A percentile compares a stretch with the other conserved stretches of the same genome.
Conservation (phyloP, 163 green algal species). For the Trebouxia gelatinosa region DNA sequence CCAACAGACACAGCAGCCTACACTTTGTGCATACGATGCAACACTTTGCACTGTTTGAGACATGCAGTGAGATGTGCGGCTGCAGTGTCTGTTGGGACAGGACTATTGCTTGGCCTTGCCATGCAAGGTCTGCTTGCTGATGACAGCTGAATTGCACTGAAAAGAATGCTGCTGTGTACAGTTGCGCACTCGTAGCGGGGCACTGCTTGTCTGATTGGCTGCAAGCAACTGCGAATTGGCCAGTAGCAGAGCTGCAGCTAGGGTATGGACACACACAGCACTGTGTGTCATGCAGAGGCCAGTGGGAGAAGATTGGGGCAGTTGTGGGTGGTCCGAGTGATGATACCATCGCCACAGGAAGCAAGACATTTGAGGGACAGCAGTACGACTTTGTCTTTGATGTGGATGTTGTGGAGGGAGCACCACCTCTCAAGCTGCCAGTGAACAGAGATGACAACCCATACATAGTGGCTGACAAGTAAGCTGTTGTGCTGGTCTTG, state of each 20-base stretch:
- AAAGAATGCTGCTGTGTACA: neutral
- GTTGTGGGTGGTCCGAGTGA: conserved; percentile 61
- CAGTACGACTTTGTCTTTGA: conserved; percentile 94
- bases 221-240: too few species aligned
- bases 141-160: neutral
- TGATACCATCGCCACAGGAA: conserved; percentile 40
- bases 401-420: conserved; percentile 86
- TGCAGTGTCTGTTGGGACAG: neutral
- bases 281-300: conserved; percentile 12
- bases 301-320: conserved; percentile 88
- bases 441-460: conserved; percentile 86
- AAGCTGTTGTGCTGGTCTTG: neutral
- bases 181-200: too few species aligned
- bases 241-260: too few species aligned
- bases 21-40: too few species aligned
- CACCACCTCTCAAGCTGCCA: conserved; percentile 75
- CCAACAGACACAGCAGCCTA: too few species aligned
- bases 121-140: neutral
- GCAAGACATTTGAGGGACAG: conserved; percentile 43
- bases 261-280: neutral
- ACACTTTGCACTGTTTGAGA: too few species aligned
- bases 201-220: neutral
- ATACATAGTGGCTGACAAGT: conserved; percentile 75
- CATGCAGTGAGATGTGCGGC: neutral
- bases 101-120: neutral